These are phyloP conservation scores for Pestalotiopsis sp. DNA, from an alignment of 2,329 filamentous ascomycete species.

Conservation along the genomic window DNA sequence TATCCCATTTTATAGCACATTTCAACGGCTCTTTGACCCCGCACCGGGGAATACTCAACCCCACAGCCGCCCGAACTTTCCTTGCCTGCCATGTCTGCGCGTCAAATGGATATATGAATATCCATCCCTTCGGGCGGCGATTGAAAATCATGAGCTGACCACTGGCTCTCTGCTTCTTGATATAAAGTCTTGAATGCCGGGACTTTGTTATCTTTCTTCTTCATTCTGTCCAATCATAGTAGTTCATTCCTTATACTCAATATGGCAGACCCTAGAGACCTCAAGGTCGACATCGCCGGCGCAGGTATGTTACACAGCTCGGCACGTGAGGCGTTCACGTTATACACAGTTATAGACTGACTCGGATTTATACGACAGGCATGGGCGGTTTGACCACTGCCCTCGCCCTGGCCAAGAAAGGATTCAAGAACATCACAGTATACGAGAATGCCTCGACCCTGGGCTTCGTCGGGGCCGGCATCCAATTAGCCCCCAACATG, in stretches of 20 bases:
- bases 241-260: neutral
- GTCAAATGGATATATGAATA: slow-evolving; percentile 11
- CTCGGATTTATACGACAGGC: slow-evolving; percentile 45
- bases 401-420: slow-evolving; percentile 74
- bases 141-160: neutral
- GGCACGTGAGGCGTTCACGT: neutral
- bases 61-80: neutral
- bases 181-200: neutral
- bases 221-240: neutral
- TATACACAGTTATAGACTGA: neutral
- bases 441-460: slow-evolving; percentile 74
- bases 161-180: neutral
- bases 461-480: slow-evolving; percentile 83
- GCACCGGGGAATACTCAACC: slow-evolving; percentile 4
- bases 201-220: neutral
- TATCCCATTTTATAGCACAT: neutral
- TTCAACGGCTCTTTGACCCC: neutral
- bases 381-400: slow-evolving; percentile 79
- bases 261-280: slow-evolving; percentile 35
- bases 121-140: neutral
- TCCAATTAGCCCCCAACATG: slow-evolving; percentile 84
- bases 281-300: slow-evolving; percentile 48
- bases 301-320: slow-evolving; percentile 41
- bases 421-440: slow-evolving; percentile 73
- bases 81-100: neutral